Conservation (phyloP, 495 filamentous ascomycete species). For the Staphylotrichum longicolle region DNA sequence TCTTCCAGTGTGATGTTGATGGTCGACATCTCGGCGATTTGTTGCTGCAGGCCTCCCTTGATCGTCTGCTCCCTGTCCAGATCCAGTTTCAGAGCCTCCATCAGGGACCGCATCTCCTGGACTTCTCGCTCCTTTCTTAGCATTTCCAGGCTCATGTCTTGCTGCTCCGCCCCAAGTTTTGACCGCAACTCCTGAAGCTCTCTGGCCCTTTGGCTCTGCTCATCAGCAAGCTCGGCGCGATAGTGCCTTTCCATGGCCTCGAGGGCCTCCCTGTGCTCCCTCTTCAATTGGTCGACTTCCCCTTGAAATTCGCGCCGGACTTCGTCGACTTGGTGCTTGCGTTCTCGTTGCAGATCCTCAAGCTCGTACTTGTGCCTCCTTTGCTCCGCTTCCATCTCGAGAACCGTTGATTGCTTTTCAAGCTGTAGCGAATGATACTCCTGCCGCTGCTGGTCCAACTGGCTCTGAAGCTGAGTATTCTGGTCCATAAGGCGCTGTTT, state of each 20-base stretch:
- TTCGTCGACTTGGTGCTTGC: slow-evolving; percentile 37
- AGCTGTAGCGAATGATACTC: slow-evolving; percentile 56
- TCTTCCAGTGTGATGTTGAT: slow-evolving; percentile 69
- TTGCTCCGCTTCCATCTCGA: slow-evolving; percentile 33
- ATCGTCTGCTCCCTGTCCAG: slow-evolving; percentile 54
- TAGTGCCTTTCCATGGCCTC: slow-evolving; percentile 44
- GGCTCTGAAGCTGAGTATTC: slow-evolving; percentile 56
- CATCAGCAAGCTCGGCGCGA: slow-evolving; percentile 54
- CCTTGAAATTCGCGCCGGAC: slow-evolving; percentile 39
- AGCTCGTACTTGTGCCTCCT: slow-evolving; percentile 40
- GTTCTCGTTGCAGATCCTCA: slow-evolving; percentile 39
- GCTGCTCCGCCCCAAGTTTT: slow-evolving; percentile 59
- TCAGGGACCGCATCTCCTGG: slow-evolving; percentile 49
- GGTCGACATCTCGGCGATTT: slow-evolving; percentile 61
- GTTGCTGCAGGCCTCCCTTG: slow-evolving; percentile 37
- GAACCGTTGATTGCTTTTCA: slow-evolving; percentile 31
- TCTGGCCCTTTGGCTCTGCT: slow-evolving; percentile 53
- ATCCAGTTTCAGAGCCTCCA: slow-evolving; percentile 56
- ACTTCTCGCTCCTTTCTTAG: slow-evolving; percentile 62
- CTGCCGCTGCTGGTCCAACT: slow-evolving; percentile 57
- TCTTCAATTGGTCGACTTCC: slow-evolving; percentile 31
- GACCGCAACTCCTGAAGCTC: slow-evolving; percentile 66
- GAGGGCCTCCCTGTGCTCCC: slow-evolving; percentile 41
- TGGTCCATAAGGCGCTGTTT: slow-evolving; percentile 55
- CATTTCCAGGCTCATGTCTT: slow-evolving; percentile 61